Percentiles rank a stretch among this genome's conserved stretches.
phyloP scores from a whole-genome alignment of 1,284 basidiomycete species.

The Mrakiaceae sp. region DNA sequence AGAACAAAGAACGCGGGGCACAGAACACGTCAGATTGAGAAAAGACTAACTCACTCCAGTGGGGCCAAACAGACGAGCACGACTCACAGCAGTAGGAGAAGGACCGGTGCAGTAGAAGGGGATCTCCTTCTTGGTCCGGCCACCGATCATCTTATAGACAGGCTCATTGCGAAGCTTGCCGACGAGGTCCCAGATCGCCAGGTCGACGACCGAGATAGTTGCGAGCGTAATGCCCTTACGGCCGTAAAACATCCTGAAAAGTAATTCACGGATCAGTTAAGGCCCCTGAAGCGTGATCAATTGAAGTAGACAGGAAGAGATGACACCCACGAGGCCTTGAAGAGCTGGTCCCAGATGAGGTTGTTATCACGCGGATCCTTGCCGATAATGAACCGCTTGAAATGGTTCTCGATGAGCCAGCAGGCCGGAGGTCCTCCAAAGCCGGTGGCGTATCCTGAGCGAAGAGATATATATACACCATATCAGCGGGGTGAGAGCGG shows the following conservation, averaged over 20 bases:
- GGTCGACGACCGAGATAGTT: conserved; percentile 42
- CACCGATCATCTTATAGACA: conserved; percentile 47
- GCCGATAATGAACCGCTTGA: conserved; percentile 43
- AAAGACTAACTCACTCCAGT: conserved; percentile 21
- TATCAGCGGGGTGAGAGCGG: neutral
- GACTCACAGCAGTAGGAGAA: conserved; percentile 30
- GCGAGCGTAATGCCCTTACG: conserved; percentile 43
- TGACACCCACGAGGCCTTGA: conserved; percentile 21
- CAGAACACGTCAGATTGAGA: too few species aligned
- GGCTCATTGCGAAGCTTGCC: conserved; percentile 46
- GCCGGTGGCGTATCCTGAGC: conserved; percentile 18
- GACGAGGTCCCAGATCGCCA: conserved; percentile 44
- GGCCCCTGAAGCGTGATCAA: neutral
- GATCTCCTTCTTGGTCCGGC: conserved; percentile 41
- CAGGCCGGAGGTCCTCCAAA: conserved; percentile 46
- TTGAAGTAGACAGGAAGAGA: neutral
- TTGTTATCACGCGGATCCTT: conserved; percentile 42
- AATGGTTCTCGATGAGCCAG: conserved; percentile 46
- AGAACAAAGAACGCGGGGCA: neutral
- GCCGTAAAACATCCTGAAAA: conserved; percentile 39
- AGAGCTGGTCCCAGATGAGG: conserved; percentile 40
- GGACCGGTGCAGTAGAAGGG: conserved; percentile 45
- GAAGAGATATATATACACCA: neutral
- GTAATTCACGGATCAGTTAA: neutral
- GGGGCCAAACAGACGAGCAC: conserved; percentile 21